Conservation (phyloP, 257 asterid species). For the Solanum tarijense region DNA sequence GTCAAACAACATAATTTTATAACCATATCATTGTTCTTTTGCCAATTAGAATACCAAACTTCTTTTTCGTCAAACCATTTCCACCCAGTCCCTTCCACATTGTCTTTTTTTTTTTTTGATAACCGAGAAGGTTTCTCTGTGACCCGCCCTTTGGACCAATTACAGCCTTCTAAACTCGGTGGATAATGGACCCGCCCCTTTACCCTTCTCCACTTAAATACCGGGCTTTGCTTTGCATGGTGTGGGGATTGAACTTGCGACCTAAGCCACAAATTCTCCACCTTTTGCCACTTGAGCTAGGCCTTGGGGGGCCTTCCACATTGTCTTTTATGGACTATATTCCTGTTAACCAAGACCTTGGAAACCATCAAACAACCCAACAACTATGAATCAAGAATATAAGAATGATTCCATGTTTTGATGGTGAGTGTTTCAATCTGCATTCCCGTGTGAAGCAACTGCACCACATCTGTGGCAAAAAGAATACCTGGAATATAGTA, state of each 20-base stretch:
- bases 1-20: not conserved
- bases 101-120: not conserved
- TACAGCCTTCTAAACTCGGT: too few relatives aligned
- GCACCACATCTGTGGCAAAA: not conserved
- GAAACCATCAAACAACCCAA: not conserved
- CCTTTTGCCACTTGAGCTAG: too few relatives aligned
- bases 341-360: not conserved
- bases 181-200: too few relatives aligned
- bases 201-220: too few relatives aligned
- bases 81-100: not conserved
- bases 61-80: not conserved
- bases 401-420: not conserved
- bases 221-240: too few relatives aligned
- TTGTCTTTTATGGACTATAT: not conserved
- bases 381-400: not conserved
- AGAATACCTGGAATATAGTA: conserved; percentile 47
- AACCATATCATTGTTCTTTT: not conserved
- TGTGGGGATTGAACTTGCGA: too few relatives aligned
- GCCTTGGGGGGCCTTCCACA: not conserved
- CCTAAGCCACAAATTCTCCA: too few relatives aligned
- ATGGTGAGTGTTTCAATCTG: not conserved
- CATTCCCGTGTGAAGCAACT: not conserved
- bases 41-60: not conserved
- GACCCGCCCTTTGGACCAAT: too few relatives aligned
- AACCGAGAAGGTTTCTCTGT: too few relatives aligned